Evolutionary conservation across 164 flowering plant genomes (phyloP).

Genomic region (Dillenia turbinata): DNA sequence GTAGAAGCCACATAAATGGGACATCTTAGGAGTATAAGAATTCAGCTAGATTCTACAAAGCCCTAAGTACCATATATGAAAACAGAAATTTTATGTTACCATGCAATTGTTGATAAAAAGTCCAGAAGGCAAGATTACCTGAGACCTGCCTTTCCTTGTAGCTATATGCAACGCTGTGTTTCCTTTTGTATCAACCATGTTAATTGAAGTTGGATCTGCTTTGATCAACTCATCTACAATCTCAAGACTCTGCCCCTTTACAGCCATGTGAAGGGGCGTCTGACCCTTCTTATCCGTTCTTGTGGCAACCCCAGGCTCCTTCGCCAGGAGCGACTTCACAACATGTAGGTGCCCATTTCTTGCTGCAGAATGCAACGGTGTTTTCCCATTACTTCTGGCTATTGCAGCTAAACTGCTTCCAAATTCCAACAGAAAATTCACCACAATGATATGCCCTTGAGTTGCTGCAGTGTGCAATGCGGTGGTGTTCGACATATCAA

Average conservation of each 20-base stretch:
- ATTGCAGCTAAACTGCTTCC: constrained; percentile 68
- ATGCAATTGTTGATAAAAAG: background rate
- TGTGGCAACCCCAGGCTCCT: constrained; percentile 55
- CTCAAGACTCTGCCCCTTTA: constrained; percentile 69
- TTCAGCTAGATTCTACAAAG: no score
- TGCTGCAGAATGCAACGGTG: constrained; percentile 86
- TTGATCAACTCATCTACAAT: constrained; percentile 72
- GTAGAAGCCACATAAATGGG: no score
- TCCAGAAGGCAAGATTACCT: constrained; percentile 35
- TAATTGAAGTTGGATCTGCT: constrained; percentile 48
- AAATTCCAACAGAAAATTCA: constrained; percentile 59
- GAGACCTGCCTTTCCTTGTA: constrained; percentile 69
- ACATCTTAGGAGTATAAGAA: no score
- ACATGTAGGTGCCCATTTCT: constrained; percentile 84
- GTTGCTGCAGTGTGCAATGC: constrained; percentile 88
- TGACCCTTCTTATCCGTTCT: constrained; percentile 90
- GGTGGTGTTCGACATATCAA: constrained; percentile 78
- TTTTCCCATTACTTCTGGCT: constrained; percentile 88
- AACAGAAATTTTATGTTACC: no score
- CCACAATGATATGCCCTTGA: constrained; percentile 77
- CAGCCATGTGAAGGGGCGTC: constrained; percentile 98
- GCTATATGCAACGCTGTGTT: constrained; percentile 89
- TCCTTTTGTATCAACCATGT: constrained; percentile 77
- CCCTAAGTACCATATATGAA: no score
- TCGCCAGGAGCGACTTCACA: constrained; percentile 54